phyloP scores from a whole-genome alignment of 176 grass and related monocot genomes.

The Aegilops bicornis region DNA sequence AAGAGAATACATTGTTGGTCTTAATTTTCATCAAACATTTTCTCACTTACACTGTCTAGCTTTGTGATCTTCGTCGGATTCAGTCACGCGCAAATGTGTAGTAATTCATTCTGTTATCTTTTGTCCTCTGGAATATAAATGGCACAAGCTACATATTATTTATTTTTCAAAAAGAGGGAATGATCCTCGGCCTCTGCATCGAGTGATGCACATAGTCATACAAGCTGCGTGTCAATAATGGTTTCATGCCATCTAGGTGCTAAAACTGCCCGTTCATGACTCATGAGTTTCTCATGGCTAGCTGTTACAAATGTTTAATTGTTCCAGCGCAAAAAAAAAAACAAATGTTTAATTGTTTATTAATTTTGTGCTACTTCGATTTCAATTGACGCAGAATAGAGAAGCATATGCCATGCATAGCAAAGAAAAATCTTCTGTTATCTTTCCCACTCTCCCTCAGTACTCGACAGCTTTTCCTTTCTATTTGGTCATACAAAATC shows the following conservation, averaged over 20 bases:
- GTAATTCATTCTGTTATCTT: neutral
- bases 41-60: neutral
- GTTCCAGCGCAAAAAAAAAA: neutral
- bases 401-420: neutral
- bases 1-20: neutral
- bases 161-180: too few species aligned
- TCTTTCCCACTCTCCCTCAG: neutral
- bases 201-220: too few species aligned
- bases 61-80: neutral
- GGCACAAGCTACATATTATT: too few species aligned
- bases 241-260: conserved; percentile 22
- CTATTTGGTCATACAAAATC: conserved; percentile 19
- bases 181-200: too few species aligned
- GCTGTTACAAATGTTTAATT: neutral
- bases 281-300: conserved; percentile 11
- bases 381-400: neutral
- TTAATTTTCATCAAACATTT: neutral
- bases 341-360: neutral
- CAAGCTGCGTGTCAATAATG: too few species aligned
- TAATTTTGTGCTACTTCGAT: neutral
- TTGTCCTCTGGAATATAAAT: neutral
- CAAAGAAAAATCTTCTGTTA: neutral
- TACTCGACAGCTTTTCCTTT: conserved; percentile 12
- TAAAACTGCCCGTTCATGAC: conserved; percentile 19
- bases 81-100: neutral